Evolutionary conservation across 1,284 basidiomycete species (phyloP).

Genomic region (Ganoderma resinaceum): DNA sequence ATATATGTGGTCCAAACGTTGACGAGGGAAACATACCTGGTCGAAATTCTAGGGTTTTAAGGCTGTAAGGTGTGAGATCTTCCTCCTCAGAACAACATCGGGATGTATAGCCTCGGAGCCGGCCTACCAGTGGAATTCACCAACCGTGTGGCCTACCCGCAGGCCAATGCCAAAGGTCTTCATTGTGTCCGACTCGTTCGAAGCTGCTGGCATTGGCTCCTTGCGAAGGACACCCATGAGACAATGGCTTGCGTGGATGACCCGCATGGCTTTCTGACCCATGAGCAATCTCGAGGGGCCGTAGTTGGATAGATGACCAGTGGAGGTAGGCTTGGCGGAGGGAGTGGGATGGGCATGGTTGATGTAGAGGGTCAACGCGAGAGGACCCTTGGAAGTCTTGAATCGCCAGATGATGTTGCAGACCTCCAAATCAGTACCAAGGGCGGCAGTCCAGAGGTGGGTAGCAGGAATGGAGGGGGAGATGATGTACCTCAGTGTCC

Average conservation of each 20-base stretch:
- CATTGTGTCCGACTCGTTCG: not conserved
- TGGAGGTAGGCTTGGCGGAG: constrained; percentile 6
- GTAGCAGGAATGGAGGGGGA: constrained; percentile 8
- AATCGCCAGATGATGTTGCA: constrained; percentile 24
- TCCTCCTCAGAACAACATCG: not conserved
- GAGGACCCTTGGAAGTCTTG: not conserved
- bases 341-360: constrained; percentile 16
- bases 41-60: not conserved
- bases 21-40: constrained; percentile 1
- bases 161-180: constrained; percentile 1
- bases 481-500: constrained; percentile 25
- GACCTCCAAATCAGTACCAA: constrained; percentile 2
- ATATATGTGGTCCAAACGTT: not conserved
- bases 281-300: not conserved
- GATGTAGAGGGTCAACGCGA: constrained; percentile 22
- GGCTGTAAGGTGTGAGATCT: constrained; percentile 14
- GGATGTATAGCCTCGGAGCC: not conserved
- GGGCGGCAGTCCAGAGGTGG: not conserved
- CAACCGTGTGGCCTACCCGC: constrained; percentile 11
- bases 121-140: constrained; percentile 5
- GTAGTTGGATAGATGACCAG: constrained; percentile 8
- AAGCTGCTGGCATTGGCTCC: not conserved
- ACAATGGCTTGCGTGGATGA: constrained; percentile 11
- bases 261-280: constrained; percentile 8
- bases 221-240: constrained; percentile 1